Evolutionary conservation across 2,329 filamentous ascomycete genomes (phyloP), one percentile per base, ranked within the genome.

Genomic region (Bipolaris cookei): DNA sequence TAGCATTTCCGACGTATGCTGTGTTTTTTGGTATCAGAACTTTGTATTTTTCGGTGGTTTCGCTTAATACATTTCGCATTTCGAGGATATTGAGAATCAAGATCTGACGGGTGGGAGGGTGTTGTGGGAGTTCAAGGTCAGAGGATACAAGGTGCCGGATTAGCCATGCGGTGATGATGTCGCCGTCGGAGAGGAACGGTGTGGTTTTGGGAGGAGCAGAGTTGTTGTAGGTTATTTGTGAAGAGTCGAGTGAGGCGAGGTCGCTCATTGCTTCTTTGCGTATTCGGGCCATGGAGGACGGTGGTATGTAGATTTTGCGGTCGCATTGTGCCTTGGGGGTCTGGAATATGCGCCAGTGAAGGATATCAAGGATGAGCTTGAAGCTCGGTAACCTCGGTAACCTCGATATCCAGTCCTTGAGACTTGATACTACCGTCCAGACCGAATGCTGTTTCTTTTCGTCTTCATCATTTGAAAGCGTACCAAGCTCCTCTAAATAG

Each of bases 1-100:
- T 51, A 23, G 54, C 57, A 45, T 70, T 70, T 23, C 43, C 52
- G 10, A 71, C 48, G 52, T 65, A 70, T 3, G 56, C 64, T 20
- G 16, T 52, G 6, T 46, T 49, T n/a, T 37, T 45, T 1, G 65
- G 62, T 0, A 69, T 51, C 11, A 70, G 43, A 13, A 16, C 14
- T 44, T 38, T 13, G 64, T 63, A 18, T 32, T 11, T 8, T 59
- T 59, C 14, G 6, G 46, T n/a, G 28, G 32, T 20, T 46, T 42
- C 66, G 28, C 47, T 53, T 3, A 57, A 13, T 6, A 71, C 6
- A 10, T 64, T 55, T 37, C 69, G 69, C 58, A 70, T 54, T 23
- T 62, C 66, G 46, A 70, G 58, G 20, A 70, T 63, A 43, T 72
- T 75, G 49, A 68, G 48, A 34, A 70, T 21, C 6, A 56, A 49